Evolutionary conservation across 2,329 filamentous ascomycete species (phyloP).

Genomic region (Akanthomyces dipterigenus): DNA sequence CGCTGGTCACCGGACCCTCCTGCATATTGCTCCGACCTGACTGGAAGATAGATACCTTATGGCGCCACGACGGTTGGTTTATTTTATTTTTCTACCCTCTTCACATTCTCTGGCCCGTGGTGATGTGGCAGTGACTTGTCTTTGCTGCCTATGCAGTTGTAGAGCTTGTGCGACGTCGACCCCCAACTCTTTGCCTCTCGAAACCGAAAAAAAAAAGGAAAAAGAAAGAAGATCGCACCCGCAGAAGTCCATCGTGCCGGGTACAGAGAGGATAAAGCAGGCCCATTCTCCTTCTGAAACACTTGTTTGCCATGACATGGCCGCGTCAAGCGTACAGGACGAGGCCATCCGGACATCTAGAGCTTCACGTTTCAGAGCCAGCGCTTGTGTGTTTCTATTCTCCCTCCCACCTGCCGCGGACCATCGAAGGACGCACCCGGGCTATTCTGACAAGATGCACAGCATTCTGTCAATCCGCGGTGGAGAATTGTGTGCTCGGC

Average conservation of each 20-base stretch:
- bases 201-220: not conserved
- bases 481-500: conserved; percentile 7
- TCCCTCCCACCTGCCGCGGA: conserved; percentile 1
- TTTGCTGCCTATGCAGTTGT: conserved; percentile 6
- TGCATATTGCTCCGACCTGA: conserved; percentile 7
- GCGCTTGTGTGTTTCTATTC: conserved; percentile 1
- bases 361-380: conserved; percentile 5
- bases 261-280: not conserved
- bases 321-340: not conserved
- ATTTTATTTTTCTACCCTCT: not conserved
- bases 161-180: not conserved
- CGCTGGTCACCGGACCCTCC: conserved; percentile 10
- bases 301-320: not conserved
- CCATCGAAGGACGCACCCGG: conserved; percentile 12
- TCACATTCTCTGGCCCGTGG: not conserved
- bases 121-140: not conserved
- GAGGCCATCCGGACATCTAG: not conserved
- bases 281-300: not conserved
- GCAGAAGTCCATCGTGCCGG: not conserved
- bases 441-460: conserved; percentile 10
- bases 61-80: not conserved
- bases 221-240: not conserved
- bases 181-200: not conserved
- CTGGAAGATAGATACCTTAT: not conserved
- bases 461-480: conserved; percentile 10